A percentile compares a stretch with the other conserved stretches of the same genome.
Evolutionary conservation across 176 grass and related monocot genomes (phyloP).

Genomic region (Triticum urartu): DNA sequence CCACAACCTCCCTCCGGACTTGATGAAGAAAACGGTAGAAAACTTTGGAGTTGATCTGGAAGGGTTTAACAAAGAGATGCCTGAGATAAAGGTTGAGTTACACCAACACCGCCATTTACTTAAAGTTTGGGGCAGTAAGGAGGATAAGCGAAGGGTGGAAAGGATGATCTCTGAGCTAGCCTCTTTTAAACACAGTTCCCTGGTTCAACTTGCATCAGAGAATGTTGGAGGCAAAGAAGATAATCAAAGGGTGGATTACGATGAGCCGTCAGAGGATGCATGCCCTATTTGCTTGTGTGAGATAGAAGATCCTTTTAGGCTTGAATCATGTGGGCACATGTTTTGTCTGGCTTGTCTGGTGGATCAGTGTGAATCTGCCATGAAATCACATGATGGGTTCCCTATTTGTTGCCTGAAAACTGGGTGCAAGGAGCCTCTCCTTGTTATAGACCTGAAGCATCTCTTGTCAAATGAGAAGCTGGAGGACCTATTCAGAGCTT

Average conservation of each 20-base stretch:
- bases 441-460: conserved; percentile 61
- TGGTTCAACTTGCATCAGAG: conserved; percentile 32
- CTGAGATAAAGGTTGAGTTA: conserved; percentile 51
- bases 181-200: conserved; percentile 30
- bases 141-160: conserved; percentile 64
- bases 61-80: conserved; percentile 58
- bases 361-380: conserved; percentile 74
- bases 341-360: conserved; percentile 77
- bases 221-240: conserved; percentile 23
- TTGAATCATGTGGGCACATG: conserved; percentile 83
- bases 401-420: conserved; percentile 66
- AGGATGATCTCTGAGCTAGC: conserved; percentile 50
- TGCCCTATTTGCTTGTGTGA: conserved; percentile 92
- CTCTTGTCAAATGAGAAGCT: conserved; percentile 54
- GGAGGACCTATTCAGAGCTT: conserved; percentile 82
- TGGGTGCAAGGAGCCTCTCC: conserved; percentile 62
- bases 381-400: conserved; percentile 70
- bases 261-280: conserved; percentile 28
- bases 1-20: conserved; percentile 48
- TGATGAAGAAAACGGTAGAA: conserved; percentile 83
- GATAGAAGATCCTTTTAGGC: conserved; percentile 75
- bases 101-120: conserved; percentile 56
- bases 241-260: not conserved
- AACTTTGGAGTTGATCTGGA: conserved; percentile 74
- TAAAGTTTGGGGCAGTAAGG: conserved; percentile 70